Base-by-base conservation (phyloP, 1,284 basidiomycete species). In the Trichosporon sp. region DNA sequence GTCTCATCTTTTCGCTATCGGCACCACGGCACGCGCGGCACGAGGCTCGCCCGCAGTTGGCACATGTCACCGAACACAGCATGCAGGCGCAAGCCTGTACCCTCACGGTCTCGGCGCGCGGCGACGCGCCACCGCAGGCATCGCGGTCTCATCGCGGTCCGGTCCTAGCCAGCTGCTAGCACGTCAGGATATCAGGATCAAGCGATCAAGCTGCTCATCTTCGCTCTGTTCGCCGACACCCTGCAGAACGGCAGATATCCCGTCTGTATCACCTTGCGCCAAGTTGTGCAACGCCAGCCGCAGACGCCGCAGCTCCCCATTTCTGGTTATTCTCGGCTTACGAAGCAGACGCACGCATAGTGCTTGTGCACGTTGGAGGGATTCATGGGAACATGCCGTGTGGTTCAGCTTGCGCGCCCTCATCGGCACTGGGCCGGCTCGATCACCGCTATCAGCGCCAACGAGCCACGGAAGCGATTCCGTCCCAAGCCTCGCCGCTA, bases 91-190 rank as follows among this genome's bases (percentile, higher is more conserved):
- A 61, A 8, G 31, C 4, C 51, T 16, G 51, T 54, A 54, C 51
- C 51, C 51, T 54, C 51, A 54, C 51, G 51, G 51, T 54, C 51
- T 54, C 51, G 51, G 51, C 51, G 51, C 19, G 51, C 51, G 51
- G 51, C 51, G 21, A 26, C 51, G 21, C 51, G 21, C 14, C 16
- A 19, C 8, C 14, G 65, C 35, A 11, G 68, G 10, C 40, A 56
- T 66, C 51, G 68, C 26, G 26, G 26, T 26, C 26, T 26, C 26
- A 26, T 26, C 26, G 26, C 71, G 11, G 63, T 75, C 16, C 81
- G 1, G 46, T 80, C 32, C 76, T 76, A 2, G 48, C 75, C 35
- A 26, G 77, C 8, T 73, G 79, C 10, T 51, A 77, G 8, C 66
- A 68, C 40, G 21, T 26, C 51, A 54, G 51, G 51, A 54, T 21